phyloP scores from a whole-genome alignment of 352 stramenopile genomes.

The Globisporangium spiculum region DNA sequence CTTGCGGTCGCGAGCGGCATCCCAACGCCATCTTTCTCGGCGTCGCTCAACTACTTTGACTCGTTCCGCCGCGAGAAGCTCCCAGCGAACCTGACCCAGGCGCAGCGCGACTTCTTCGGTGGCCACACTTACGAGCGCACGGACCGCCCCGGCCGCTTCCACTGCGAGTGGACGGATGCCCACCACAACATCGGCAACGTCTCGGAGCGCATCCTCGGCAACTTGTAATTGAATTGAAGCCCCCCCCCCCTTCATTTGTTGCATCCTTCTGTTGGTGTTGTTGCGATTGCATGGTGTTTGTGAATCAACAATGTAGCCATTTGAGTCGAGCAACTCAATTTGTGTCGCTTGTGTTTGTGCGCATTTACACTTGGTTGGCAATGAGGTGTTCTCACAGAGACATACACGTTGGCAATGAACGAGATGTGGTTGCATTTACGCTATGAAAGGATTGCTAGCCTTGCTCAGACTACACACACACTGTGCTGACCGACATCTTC shows the following conservation, averaged over 20 bases:
- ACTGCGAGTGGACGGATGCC: constrained; percentile 96
- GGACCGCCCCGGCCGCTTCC: constrained; percentile 93
- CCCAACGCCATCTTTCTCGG: constrained; percentile 87
- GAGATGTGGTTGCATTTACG: not conserved
- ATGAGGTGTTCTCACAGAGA: no score
- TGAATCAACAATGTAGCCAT: not conserved
- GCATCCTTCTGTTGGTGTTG: not conserved
- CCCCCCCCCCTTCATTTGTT: not conserved
- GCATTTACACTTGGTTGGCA: not conserved
- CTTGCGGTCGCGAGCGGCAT: constrained; percentile 95
- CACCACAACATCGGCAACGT: constrained; percentile 97
- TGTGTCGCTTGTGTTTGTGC: not conserved
- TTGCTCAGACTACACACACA: not conserved
- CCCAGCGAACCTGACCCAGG: constrained; percentile 97
- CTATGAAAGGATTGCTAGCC: not conserved
- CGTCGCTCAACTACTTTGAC: constrained; percentile 98
- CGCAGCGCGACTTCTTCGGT: constrained; percentile 99
- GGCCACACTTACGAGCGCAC: constrained; percentile 98
- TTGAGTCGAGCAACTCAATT: not conserved
- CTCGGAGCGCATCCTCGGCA: constrained; percentile 90
- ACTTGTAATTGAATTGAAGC: constrained; percentile 64
- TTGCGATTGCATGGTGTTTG: not conserved
- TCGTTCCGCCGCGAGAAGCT: constrained; percentile 94
- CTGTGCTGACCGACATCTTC: no score
- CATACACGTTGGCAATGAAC: no score